A percentile compares a stretch with the other conserved stretches of the same genome.
These are phyloP conservation scores for Acrocalymma vagum DNA, from an alignment of 2,329 filamentous ascomycete species.

Conservation along the genomic window DNA sequence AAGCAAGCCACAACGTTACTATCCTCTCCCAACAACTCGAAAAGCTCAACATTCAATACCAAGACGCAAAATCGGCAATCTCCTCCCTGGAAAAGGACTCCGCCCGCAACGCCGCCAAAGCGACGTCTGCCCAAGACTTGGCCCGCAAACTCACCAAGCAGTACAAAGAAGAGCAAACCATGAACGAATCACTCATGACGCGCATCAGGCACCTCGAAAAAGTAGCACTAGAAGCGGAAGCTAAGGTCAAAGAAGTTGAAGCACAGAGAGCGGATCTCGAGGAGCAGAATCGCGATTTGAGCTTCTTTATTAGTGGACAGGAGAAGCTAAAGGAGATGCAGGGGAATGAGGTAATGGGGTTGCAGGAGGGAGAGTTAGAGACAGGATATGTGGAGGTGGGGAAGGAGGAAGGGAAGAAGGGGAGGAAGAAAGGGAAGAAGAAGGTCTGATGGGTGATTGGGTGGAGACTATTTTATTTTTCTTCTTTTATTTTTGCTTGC, in stretches of 20 bases:
- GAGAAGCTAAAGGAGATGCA: constrained; percentile 79
- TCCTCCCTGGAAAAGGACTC: constrained; percentile 77
- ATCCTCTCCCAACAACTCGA: constrained; percentile 61
- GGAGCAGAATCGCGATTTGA: constrained; percentile 87
- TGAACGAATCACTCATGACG: constrained; percentile 81
- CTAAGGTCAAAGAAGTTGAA: constrained; percentile 50
- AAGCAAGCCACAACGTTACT: constrained; percentile 61
- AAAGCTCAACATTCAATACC: constrained; percentile 63
- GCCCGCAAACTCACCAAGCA: constrained; percentile 78
- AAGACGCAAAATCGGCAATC: constrained; percentile 63
- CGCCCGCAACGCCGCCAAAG: constrained; percentile 62
- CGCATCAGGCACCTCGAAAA: constrained; percentile 76
- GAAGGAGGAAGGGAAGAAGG: constrained; percentile 26
- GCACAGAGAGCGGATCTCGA: constrained; percentile 74
- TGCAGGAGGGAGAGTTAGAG: constrained; percentile 69
- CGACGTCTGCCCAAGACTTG: constrained; percentile 76
- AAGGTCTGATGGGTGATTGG: constrained; percentile 23
- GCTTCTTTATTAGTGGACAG: constrained; percentile 85
- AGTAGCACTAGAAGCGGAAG: constrained; percentile 65
- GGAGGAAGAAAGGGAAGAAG: constrained; percentile 37
- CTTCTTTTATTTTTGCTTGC: too few relatives aligned
- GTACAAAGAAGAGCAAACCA: constrained; percentile 85
- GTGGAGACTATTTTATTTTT: too few relatives aligned
- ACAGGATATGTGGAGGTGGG: constrained; percentile 42
- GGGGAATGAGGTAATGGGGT: constrained; percentile 74